These are phyloP conservation scores for Penicillium diatomitis DNA, from an alignment of 495 filamentous ascomycete species.

Conservation along the genomic window DNA sequence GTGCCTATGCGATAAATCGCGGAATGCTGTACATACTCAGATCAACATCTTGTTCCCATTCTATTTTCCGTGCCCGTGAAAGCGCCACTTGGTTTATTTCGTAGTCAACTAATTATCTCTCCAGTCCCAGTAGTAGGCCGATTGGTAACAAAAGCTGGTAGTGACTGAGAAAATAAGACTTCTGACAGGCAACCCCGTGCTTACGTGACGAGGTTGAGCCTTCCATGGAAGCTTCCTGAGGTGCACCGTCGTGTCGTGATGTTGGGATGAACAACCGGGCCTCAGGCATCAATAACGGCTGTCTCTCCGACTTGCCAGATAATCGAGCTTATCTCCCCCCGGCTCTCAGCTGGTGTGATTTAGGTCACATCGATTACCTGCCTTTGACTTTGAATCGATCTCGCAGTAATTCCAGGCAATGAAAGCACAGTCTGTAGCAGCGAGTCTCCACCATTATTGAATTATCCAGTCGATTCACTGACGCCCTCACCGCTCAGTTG, in stretches of 20 bases:
- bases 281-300: conserved; percentile 4
- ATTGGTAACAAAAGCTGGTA: too few species aligned
- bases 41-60: neutral
- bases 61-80: neutral
- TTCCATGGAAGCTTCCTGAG: too few species aligned
- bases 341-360: neutral
- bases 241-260: neutral
- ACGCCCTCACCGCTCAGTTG: neutral
- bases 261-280: neutral
- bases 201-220: too few species aligned
- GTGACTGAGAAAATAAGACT: too few species aligned
- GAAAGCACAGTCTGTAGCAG: too few species aligned
- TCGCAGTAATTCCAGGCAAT: too few species aligned
- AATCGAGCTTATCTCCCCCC: conserved; percentile 14
- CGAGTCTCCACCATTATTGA: too few species aligned
- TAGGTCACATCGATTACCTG: neutral
- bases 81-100: neutral
- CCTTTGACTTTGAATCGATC: neutral
- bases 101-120: neutral
- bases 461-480: neutral
- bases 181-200: too few species aligned
- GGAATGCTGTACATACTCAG: conserved; percentile 15
- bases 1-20: neutral
- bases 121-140: too few species aligned
- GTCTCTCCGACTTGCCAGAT: conserved; percentile 7